These are phyloP conservation scores for Brettanomyces nanus DNA, from an alignment of 805 yeast genomes.

Conservation along the genomic window DNA sequence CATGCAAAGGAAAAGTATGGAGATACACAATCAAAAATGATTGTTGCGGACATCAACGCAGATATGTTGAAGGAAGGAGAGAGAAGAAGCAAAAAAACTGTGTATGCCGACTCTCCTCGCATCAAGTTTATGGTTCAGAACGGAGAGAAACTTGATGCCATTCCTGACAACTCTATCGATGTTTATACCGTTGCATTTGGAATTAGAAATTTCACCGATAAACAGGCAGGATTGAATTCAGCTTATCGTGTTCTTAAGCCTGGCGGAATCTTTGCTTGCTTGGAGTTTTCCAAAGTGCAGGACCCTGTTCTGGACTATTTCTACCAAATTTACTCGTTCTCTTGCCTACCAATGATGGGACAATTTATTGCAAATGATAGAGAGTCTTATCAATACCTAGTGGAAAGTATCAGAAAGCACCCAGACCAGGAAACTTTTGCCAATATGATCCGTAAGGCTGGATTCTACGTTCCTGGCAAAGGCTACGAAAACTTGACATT, in stretches of 20 bases:
- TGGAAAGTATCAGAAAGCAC: conserved; percentile 86
- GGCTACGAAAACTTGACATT: conserved; percentile 93
- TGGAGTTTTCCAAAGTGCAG: conserved; percentile 89
- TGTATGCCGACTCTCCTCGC: conserved; percentile 62
- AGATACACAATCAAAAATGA: conserved; percentile 74
- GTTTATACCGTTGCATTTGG: conserved; percentile 96
- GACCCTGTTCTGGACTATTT: conserved; percentile 65
- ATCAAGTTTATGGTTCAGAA: conserved; percentile 82
- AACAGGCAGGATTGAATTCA: conserved; percentile 89
- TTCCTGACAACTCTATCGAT: conserved; percentile 83
- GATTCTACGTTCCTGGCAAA: conserved; percentile 80
- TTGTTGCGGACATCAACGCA: conserved; percentile 88
- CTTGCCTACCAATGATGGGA: conserved; percentile 87
- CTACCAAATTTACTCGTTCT: conserved; percentile 85
- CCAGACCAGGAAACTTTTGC: conserved; percentile 91
- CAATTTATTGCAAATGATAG: conserved; percentile 92
- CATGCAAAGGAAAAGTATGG: conserved; percentile 77
- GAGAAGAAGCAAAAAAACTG: conserved; percentile 50
- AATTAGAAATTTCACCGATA: conserved; percentile 90
- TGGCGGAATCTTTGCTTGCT: conserved; percentile 95
- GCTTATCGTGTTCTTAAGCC: conserved; percentile 94
- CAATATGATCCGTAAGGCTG: conserved; percentile 88
- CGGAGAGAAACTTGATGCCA: conserved; percentile 81
- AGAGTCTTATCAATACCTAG: conserved; percentile 92
- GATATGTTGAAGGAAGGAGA: conserved; percentile 95